Conservation (phyloP, 2,329 filamentous ascomycete genomes). For the Cladosporium sp. region DNA sequence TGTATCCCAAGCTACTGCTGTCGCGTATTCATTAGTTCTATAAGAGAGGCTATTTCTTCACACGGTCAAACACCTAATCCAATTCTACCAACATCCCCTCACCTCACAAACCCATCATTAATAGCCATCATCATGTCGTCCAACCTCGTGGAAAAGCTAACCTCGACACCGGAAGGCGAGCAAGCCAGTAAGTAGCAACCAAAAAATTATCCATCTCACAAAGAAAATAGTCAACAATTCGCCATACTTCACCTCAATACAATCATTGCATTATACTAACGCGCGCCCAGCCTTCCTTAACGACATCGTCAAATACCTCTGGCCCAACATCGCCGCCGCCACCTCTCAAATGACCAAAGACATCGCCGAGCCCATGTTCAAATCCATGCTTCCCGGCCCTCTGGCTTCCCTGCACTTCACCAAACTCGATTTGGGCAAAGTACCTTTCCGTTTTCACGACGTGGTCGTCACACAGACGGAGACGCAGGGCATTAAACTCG, state of each 20-base stretch:
- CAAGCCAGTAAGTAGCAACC: slow-evolving; percentile 32
- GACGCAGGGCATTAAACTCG: slow-evolving; percentile 45
- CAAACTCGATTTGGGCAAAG: slow-evolving; percentile 44
- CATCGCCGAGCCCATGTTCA: slow-evolving; percentile 47
- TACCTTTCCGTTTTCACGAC: slow-evolving; percentile 41
- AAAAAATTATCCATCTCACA: too few species aligned
- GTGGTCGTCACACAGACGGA: slow-evolving; percentile 46
- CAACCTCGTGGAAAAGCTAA: slow-evolving; percentile 37
- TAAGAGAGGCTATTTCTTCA: too few species aligned
- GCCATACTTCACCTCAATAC: too few species aligned
- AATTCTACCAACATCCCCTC: neutral
- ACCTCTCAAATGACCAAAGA: slow-evolving; percentile 44
- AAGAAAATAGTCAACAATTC: too few species aligned
- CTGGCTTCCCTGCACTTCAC: slow-evolving; percentile 41
- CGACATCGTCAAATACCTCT: slow-evolving; percentile 45
- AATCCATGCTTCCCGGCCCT: slow-evolving; percentile 43
- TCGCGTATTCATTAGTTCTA: too few species aligned
- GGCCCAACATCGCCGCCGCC: slow-evolving; percentile 47
- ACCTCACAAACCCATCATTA: too few species aligned
- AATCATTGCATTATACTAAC: too few species aligned
- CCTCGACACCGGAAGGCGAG: slow-evolving; percentile 40
- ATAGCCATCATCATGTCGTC: slow-evolving; percentile 20
- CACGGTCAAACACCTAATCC: too few species aligned
- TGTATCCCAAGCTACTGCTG: too few species aligned
- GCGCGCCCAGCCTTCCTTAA: slow-evolving; percentile 44